Evolutionary conservation across 306 rosid species (phyloP).

Genomic region (Vigna reflexopilosa): DNA sequence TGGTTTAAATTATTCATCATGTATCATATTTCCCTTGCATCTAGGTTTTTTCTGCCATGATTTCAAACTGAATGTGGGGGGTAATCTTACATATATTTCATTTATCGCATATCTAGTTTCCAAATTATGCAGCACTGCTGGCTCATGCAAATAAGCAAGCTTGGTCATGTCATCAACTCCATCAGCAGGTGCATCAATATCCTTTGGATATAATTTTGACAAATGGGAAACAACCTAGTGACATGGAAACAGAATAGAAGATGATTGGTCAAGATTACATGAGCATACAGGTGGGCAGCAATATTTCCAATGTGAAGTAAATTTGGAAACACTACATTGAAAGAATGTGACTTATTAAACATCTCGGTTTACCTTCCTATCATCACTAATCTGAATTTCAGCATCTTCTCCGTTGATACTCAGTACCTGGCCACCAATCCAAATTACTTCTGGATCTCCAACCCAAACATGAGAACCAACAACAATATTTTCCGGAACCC

Average conservation of each 20-base stretch:
- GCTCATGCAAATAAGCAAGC: constrained; percentile 90
- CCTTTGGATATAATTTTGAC: constrained; percentile 79
- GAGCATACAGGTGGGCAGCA: constrained; percentile 6
- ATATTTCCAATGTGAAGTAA: constrained; percentile 18
- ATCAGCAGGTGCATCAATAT: constrained; percentile 60
- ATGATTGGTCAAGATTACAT: constrained; percentile 29
- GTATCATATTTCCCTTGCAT: no score
- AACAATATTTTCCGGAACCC: constrained; percentile 65
- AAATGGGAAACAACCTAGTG: constrained; percentile 71
- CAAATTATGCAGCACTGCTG: constrained; percentile 84
- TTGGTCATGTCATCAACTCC: constrained; percentile 96
- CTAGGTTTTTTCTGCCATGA: constrained; percentile 45
- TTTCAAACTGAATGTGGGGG: constrained; percentile 42
- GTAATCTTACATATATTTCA: constrained; percentile 86
- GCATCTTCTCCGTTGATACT: constrained; percentile 81
- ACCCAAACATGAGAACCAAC: constrained; percentile 89
- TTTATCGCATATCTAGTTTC: constrained; percentile 68
- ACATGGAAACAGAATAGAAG: constrained; percentile 38
- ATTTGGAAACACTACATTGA: constrained; percentile 35
- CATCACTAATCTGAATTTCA: constrained; percentile 73
- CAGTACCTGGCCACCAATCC: constrained; percentile 81
- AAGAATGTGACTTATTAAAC: constrained; percentile 5
- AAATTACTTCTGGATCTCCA: constrained; percentile 72
- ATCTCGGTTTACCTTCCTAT: constrained; percentile 60
- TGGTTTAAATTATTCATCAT: constrained; percentile 8